Conservation (phyloP, 345 rosid species). For the Toxicodendron radicans region DNA sequence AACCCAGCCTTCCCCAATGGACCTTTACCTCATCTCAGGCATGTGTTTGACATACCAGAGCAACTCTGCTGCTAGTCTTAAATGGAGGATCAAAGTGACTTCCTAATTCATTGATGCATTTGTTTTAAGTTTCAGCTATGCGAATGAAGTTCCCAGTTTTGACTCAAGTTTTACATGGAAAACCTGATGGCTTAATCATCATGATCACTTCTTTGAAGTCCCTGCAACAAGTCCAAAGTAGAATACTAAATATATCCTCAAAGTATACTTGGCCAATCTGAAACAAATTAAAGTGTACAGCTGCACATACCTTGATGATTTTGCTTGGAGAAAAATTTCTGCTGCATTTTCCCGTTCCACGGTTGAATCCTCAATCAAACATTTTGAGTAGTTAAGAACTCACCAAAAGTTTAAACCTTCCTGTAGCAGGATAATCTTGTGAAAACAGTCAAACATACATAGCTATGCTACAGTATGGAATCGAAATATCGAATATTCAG, state of each 20-base stretch:
- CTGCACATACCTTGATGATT: not conserved
- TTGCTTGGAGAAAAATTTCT: not conserved
- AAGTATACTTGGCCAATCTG: not conserved
- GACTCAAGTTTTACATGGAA: not conserved
- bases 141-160: not conserved
- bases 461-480: not conserved
- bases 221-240: not conserved
- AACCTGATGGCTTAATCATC: too few relatives aligned
- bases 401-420: too few relatives aligned
- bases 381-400: not conserved
- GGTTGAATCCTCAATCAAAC: not conserved
- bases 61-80: too few relatives aligned
- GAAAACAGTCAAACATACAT: too few relatives aligned
- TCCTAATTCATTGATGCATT: not conserved
- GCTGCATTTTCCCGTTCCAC: not conserved
- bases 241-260: not conserved
- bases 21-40: not conserved
- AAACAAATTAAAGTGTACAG: too few relatives aligned
- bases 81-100: not conserved
- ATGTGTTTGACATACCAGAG: too few relatives aligned
- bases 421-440: too few relatives aligned
- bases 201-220: not conserved
- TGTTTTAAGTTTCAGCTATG: not conserved
- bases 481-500: not conserved
- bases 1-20: too few relatives aligned